These are phyloP conservation scores for Protea cynaroides DNA, from an alignment of 164 flowering plant genomes.

Conservation along the genomic window DNA sequence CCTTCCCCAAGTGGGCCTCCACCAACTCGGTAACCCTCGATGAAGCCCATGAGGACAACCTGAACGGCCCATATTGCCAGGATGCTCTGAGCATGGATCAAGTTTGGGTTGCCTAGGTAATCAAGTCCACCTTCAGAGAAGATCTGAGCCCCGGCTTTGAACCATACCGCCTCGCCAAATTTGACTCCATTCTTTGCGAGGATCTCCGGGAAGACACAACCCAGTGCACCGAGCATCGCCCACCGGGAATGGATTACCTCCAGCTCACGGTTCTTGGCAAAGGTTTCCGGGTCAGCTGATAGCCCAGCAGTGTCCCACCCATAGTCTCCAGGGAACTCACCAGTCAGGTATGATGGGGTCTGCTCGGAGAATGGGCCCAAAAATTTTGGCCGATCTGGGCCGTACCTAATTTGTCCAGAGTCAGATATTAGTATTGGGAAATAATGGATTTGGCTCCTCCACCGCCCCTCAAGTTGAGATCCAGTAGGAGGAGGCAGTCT, in stretches of 20 bases:
- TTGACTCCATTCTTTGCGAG: slow-evolving; percentile 56
- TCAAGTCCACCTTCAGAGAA: slow-evolving; percentile 70
- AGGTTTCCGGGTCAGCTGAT: slow-evolving; percentile 68
- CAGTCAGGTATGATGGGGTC: slow-evolving; percentile 65
- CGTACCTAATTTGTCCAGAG: slow-evolving; percentile 37
- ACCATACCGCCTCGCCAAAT: slow-evolving; percentile 70
- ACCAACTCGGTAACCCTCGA: slow-evolving; percentile 64
- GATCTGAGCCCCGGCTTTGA: slow-evolving; percentile 68
- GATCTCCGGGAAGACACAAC: slow-evolving; percentile 66
- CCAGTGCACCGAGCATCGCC: slow-evolving; percentile 70
- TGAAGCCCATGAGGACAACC: slow-evolving; percentile 62
- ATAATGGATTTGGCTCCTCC: no score
- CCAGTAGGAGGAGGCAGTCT: no score
- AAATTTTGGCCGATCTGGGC: slow-evolving; percentile 64
- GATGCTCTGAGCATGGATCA: slow-evolving; percentile 69
- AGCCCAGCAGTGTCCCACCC: slow-evolving; percentile 75
- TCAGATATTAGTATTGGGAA: no score
- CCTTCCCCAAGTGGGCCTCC: slow-evolving; percentile 74
- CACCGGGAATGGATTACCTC: slow-evolving; percentile 68
- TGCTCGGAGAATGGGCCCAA: slow-evolving; percentile 74
- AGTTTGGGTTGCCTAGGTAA: slow-evolving; percentile 66
- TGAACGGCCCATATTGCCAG: slow-evolving; percentile 64
- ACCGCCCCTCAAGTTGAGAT: no score
- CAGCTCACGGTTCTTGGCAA: slow-evolving; percentile 70
- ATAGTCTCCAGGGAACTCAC: slow-evolving; percentile 66